These are phyloP conservation scores for Blastobotrys indianensis DNA, from an alignment of 1,139 yeast genomes.

Conservation along the genomic window DNA sequence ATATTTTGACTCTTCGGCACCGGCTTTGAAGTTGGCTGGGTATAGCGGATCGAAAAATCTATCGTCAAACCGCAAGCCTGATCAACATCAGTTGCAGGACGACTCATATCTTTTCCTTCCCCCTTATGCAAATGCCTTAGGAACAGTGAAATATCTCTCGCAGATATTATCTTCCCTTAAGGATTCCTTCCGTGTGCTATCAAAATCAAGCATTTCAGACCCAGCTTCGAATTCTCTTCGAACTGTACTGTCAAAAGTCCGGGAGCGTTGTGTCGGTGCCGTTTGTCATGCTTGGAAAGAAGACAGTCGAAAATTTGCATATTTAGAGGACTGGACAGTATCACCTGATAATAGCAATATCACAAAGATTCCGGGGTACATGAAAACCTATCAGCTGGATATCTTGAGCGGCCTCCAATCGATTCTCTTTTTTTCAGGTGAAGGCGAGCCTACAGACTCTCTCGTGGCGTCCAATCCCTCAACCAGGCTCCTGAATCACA, in stretches of 20 bases:
- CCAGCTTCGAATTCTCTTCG: slow-evolving; percentile 36
- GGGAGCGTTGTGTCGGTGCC: slow-evolving; percentile 42
- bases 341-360: slow-evolving; percentile 18
- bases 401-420: slow-evolving; percentile 30
- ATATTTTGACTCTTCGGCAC: slow-evolving; percentile 23
- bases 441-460: slow-evolving; percentile 16
- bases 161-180: slow-evolving; percentile 38
- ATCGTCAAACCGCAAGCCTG: not conserved
- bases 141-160: slow-evolving; percentile 47
- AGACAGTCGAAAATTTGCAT: slow-evolving; percentile 42
- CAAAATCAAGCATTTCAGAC: slow-evolving; percentile 39
- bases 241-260: slow-evolving; percentile 34
- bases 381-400: slow-evolving; percentile 29
- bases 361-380: slow-evolving; percentile 27
- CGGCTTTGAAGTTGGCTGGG: not conserved
- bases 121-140: slow-evolving; percentile 52
- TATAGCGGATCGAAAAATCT: not conserved
- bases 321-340: slow-evolving; percentile 40
- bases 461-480: slow-evolving; percentile 44
- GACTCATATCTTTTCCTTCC: slow-evolving; percentile 52
- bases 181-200: slow-evolving; percentile 40
- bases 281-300: slow-evolving; percentile 46
- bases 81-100: not conserved
- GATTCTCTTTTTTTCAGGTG: slow-evolving; percentile 22
- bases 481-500: slow-evolving; percentile 40